Conservation (phyloP, 805 yeast species). For the Cyberlindnera japonica region DNA sequence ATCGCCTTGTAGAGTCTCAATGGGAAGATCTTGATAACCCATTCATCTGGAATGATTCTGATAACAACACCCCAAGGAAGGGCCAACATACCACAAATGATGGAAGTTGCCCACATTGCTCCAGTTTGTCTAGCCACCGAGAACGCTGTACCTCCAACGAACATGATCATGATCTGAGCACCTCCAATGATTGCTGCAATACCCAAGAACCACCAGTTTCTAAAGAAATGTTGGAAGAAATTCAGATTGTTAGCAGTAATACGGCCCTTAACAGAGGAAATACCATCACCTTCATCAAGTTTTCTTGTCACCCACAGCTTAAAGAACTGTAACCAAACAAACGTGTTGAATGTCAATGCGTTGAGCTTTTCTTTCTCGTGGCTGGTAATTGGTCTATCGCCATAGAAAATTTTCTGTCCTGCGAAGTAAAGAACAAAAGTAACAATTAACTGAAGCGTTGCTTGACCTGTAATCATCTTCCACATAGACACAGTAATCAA, state of each 20-base stretch:
- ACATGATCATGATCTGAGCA: conserved; percentile 87
- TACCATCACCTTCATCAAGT: conserved; percentile 80
- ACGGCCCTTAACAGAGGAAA: conserved; percentile 53
- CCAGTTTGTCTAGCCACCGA: conserved; percentile 76
- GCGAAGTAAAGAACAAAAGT: conserved; percentile 82
- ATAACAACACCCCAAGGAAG: conserved; percentile 76
- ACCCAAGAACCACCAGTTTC: conserved; percentile 76
- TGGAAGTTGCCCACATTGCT: conserved; percentile 67
- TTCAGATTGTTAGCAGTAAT: conserved; percentile 64
- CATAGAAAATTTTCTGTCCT: conserved; percentile 59
- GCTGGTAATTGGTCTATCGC: conserved; percentile 29
- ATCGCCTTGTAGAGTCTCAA: conserved; percentile 32
- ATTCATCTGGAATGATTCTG: conserved; percentile 78
- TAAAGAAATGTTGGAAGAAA: conserved; percentile 75
- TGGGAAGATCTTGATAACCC: conserved; percentile 68
- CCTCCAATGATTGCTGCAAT: conserved; percentile 77
- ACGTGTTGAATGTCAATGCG: conserved; percentile 90
- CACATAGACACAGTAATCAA: conserved; percentile 91
- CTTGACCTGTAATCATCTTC: conserved; percentile 96
- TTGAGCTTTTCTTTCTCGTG: conserved; percentile 57
- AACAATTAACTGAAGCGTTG: conserved; percentile 69
- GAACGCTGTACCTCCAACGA: conserved; percentile 96
- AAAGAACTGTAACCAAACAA: conserved; percentile 97
- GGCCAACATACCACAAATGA: conserved; percentile 16
- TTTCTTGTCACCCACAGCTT: conserved; percentile 88